Conservation (phyloP, 2,329 filamentous ascomycete genomes). For the Fusarium liriodendri region DNA sequence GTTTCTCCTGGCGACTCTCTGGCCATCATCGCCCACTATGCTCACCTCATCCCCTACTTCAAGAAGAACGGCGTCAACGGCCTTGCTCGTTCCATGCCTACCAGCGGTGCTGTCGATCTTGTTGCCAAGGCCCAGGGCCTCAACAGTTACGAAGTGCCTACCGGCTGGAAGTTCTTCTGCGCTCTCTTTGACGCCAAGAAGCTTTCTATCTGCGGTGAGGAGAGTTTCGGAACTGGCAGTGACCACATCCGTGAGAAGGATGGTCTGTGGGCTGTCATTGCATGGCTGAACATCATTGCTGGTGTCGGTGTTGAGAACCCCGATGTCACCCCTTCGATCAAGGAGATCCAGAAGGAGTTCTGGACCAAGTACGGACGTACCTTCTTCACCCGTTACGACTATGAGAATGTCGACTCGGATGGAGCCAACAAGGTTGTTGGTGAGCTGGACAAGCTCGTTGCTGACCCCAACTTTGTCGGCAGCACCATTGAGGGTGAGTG, state of each 20-base stretch:
- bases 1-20: conserved; percentile 97
- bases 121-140: conserved; percentile 95
- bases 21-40: conserved; percentile 97
- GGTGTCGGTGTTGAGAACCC: conserved; percentile 87
- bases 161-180: conserved; percentile 99
- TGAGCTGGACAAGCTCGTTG: conserved; percentile 82
- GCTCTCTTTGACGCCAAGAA: conserved; percentile 94
- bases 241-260: conserved; percentile 99
- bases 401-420: conserved; percentile 92
- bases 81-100: conserved; percentile 97
- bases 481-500: conserved; percentile 77
- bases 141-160: conserved; percentile 94
- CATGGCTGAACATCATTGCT: conserved; percentile 99
- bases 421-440: conserved; percentile 91
- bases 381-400: conserved; percentile 99
- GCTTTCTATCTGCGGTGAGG: conserved; percentile 98
- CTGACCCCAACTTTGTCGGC: conserved; percentile 79
- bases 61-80: conserved; percentile 96
- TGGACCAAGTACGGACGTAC: conserved; percentile 96
- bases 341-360: conserved; percentile 96
- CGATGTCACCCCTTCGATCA: conserved; percentile 87
- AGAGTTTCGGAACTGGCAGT: conserved; percentile 97
- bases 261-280: conserved; percentile 95
- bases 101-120: conserved; percentile 92
- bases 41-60: conserved; percentile 97